Evolutionary conservation across 805 yeast species (phyloP).

Genomic region (Spathaspora hagerdaliae): DNA sequence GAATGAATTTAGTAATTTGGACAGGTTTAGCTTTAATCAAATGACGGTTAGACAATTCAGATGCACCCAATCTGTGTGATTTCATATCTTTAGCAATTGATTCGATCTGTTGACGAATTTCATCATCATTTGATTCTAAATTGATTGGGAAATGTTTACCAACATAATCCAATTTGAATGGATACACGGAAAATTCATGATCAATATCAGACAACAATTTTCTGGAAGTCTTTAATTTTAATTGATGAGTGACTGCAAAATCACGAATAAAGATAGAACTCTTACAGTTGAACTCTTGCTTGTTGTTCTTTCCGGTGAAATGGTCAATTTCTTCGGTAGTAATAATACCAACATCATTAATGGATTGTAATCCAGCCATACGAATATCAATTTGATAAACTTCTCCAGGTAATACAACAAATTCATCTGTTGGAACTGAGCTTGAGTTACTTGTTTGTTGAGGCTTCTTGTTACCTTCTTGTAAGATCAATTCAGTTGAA

Average conservation of each 20-base stretch:
- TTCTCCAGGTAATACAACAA: conserved; percentile 73
- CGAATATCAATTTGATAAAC: conserved; percentile 80
- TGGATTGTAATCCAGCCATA: conserved; percentile 63
- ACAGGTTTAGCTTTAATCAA: conserved; percentile 72
- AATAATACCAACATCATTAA: conserved; percentile 58
- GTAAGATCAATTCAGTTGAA: conserved; percentile 10
- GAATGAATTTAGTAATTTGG: conserved; percentile 67
- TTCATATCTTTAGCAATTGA: conserved; percentile 52
- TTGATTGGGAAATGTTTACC: conserved; percentile 60
- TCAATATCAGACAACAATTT: conserved; percentile 67
- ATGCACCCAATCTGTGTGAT: conserved; percentile 67
- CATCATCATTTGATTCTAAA: conserved; percentile 16
- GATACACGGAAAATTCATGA: conserved; percentile 76
- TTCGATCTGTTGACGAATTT: conserved; percentile 38
- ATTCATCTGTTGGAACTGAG: conserved; percentile 74
- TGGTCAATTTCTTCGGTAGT: conserved; percentile 66
- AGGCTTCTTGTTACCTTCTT: conserved; percentile 4
- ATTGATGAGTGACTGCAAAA: conserved; percentile 72
- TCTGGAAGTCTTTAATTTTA: conserved; percentile 74
- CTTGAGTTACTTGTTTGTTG: conserved; percentile 25
- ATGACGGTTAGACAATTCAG: conserved; percentile 77
- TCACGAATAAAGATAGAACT: conserved; percentile 82
- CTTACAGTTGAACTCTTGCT: conserved; percentile 50
- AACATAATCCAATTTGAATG: conserved; percentile 80
- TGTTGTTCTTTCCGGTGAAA: conserved; percentile 58